Percentiles rank a stretch among this genome's conserved stretches.
These are phyloP conservation scores for Skeletonema potamos DNA, from an alignment of 108 stramenopile genomes.

Conservation along the genomic window DNA sequence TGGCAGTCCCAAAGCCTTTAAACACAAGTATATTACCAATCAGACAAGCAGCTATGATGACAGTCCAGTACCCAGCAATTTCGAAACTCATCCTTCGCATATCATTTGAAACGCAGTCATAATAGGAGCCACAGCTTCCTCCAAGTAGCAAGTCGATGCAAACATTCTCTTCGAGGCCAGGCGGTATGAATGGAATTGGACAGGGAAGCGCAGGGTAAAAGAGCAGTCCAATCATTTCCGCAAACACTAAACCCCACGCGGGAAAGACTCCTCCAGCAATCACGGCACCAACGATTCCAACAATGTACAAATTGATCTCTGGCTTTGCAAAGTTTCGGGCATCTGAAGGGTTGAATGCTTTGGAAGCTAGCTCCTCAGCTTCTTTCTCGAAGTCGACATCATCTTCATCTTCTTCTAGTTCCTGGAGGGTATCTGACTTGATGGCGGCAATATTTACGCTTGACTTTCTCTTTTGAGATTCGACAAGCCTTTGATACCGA, in stretches of 20 bases:
- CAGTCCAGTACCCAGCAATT: conserved; percentile 48
- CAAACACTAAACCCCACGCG: conserved; percentile 66
- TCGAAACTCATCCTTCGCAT: conserved; percentile 54
- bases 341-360: conserved; percentile 39
- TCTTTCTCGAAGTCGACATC: conserved; percentile 43
- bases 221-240: conserved; percentile 65
- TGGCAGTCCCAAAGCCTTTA: conserved; percentile 70
- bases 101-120: conserved; percentile 45
- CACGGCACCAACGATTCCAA: conserved; percentile 63
- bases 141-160: neutral
- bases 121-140: conserved; percentile 60
- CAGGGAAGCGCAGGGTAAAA: conserved; percentile 59
- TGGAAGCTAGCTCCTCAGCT: conserved; percentile 35
- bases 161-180: neutral
- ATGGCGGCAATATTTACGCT: conserved; percentile 26
- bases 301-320: conserved; percentile 35
- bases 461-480: conserved; percentile 32
- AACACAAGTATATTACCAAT: conserved; percentile 64
- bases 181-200: conserved; percentile 8
- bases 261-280: conserved; percentile 77
- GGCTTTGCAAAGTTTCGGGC: conserved; percentile 45
- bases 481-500: conserved; percentile 54
- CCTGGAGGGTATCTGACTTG: conserved; percentile 14
- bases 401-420: conserved; percentile 37
- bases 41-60: conserved; percentile 44